These are phyloP conservation scores for Clitoria ternatea DNA, from an alignment of 306 rosid genomes.

Conservation along the genomic window DNA sequence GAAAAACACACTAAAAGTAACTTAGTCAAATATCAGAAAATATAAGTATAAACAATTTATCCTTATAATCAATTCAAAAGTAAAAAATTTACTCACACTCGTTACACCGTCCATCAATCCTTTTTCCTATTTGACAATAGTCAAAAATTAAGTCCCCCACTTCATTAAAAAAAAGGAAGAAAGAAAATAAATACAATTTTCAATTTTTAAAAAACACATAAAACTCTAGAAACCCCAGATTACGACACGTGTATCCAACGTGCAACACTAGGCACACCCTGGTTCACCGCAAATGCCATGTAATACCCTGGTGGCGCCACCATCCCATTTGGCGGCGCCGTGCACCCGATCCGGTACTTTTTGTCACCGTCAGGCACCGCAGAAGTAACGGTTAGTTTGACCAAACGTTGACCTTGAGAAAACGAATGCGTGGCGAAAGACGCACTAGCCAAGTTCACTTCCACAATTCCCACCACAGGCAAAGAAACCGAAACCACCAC, in stretches of 20 bases:
- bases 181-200: background rate
- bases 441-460: slow-evolving; percentile 63
- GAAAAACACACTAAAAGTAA: too few species aligned
- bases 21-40: too few species aligned
- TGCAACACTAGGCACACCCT: slow-evolving; percentile 88
- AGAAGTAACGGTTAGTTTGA: slow-evolving; percentile 56
- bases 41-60: too few species aligned
- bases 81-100: too few species aligned
- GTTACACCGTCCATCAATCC: too few species aligned
- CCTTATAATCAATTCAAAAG: too few species aligned
- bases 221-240: background rate
- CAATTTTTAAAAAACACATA: background rate
- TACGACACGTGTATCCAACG: slow-evolving; percentile 62
- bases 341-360: slow-evolving; percentile 43
- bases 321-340: slow-evolving; percentile 63
- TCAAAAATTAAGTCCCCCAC: too few species aligned
- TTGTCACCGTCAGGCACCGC: slow-evolving; percentile 42
- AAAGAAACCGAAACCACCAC: slow-evolving; percentile 53
- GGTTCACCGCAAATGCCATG: slow-evolving; percentile 82
- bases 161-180: background rate
- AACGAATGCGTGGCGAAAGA: slow-evolving; percentile 88
- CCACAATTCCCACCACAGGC: slow-evolving; percentile 71
- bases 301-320: slow-evolving; percentile 90
- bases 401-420: slow-evolving; percentile 83
- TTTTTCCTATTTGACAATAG: too few species aligned